phyloP scores from a whole-genome alignment of 2,329 filamentous ascomycete species.

The Aspergillus oerlinghausenensis region DNA sequence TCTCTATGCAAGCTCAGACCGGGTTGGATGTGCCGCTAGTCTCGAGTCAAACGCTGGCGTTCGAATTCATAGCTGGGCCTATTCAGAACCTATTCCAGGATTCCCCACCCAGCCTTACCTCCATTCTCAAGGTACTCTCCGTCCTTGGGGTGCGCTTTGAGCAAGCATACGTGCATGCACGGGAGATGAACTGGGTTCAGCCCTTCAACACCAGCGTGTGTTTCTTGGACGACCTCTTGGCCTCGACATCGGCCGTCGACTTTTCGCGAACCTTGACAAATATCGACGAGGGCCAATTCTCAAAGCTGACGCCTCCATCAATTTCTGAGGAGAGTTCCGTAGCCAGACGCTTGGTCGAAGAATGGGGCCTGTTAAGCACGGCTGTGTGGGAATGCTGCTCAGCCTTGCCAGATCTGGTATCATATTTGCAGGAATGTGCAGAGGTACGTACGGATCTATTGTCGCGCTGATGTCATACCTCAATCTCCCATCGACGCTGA shows the following conservation, averaged over 20 bases:
- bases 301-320: conserved; percentile 20
- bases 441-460: conserved; percentile 23
- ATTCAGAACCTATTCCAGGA: conserved; percentile 35
- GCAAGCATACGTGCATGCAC: conserved; percentile 30
- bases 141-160: conserved; percentile 34
- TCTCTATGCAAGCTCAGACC: conserved; percentile 16
- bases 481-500: conserved; percentile 3
- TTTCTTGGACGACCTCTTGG: conserved; percentile 33
- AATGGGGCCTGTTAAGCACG: conserved; percentile 30
- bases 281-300: conserved; percentile 28
- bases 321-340: conserved; percentile 21
- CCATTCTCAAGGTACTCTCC: conserved; percentile 33
- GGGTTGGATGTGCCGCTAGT: conserved; percentile 8
- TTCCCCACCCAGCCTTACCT: conserved; percentile 25
- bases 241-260: conserved; percentile 26
- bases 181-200: conserved; percentile 31
- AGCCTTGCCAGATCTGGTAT: conserved; percentile 29
- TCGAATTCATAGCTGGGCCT: conserved; percentile 35
- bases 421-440: conserved; percentile 31
- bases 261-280: conserved; percentile 30
- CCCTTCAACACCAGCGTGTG: conserved; percentile 29
- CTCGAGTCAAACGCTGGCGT: conserved; percentile 15
- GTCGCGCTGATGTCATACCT: neutral
- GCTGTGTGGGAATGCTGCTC: conserved; percentile 37
- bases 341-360: conserved; percentile 17